These are phyloP conservation scores for Fusarium poae DNA, from an alignment of 2,329 filamentous ascomycete species.

Conservation along the genomic window DNA sequence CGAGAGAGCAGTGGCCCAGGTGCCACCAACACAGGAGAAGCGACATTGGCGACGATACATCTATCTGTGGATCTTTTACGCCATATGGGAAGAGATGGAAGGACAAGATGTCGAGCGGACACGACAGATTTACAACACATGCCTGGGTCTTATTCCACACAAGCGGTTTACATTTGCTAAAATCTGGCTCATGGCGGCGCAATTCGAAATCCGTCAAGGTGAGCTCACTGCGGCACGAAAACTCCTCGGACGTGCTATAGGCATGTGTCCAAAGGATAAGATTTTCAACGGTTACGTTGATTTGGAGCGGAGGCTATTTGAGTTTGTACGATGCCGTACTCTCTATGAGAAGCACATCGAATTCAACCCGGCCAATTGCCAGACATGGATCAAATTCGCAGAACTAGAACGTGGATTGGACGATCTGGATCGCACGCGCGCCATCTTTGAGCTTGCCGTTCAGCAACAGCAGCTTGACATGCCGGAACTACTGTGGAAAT, in stretches of 20 bases:
- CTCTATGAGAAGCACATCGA: conserved; percentile 95
- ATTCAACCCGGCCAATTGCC: conserved; percentile 89
- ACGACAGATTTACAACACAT: conserved; percentile 90
- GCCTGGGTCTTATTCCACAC: conserved; percentile 88
- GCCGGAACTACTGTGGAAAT: conserved; percentile 97
- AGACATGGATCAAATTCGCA: conserved; percentile 97
- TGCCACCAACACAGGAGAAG: conserved; percentile 96
- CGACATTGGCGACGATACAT: conserved; percentile 97
- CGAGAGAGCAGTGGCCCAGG: conserved; percentile 93
- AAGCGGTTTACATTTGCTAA: conserved; percentile 98
- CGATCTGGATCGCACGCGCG: conserved; percentile 86
- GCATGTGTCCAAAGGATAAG: conserved; percentile 96
- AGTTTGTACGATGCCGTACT: conserved; percentile 90
- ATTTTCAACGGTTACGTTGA: conserved; percentile 95
- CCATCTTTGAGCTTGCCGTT: conserved; percentile 92
- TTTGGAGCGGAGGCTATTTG: conserved; percentile 91
- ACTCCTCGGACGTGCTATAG: conserved; percentile 88
- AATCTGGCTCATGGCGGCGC: conserved; percentile 92
- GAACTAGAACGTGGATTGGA: conserved; percentile 93
- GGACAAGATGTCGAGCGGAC: conserved; percentile 83
- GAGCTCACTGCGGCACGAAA: conserved; percentile 86
- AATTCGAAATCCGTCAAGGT: conserved; percentile 91
- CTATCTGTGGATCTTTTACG: conserved; percentile 98
- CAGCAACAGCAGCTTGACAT: conserved; percentile 88
- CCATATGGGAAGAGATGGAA: conserved; percentile 92